Evolutionary conservation across 2,329 filamentous ascomycete species (phyloP).

Genomic region (Coniosporium tulheliwenetii): DNA sequence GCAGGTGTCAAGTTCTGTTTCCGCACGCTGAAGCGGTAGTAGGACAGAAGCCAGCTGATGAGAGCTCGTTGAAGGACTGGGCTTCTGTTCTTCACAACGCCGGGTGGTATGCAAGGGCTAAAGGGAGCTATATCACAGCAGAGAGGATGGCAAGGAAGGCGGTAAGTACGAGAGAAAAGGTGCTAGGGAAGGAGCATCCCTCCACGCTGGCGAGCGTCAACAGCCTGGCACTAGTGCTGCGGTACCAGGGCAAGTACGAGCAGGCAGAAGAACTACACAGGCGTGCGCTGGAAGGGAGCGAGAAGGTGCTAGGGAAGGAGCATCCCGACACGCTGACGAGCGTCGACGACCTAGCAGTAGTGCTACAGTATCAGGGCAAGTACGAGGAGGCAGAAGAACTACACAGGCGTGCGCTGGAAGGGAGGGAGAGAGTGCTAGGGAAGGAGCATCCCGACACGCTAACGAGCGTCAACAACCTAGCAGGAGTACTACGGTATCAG

Average conservation of each 20-base stretch:
- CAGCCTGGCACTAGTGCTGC: background rate
- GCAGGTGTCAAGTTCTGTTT: constrained; percentile 9
- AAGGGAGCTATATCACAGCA: background rate
- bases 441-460: constrained; percentile 1
- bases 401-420: background rate
- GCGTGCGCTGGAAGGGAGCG: background rate
- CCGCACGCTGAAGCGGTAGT: constrained; percentile 11
- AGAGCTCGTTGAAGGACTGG: background rate
- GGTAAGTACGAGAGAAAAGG: background rate
- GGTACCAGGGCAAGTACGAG: background rate
- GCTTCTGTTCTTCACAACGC: background rate
- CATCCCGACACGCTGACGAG: background rate
- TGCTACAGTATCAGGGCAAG: background rate
- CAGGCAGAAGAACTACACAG: background rate
- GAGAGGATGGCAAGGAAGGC: background rate
- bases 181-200: background rate
- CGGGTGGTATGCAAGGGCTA: background rate
- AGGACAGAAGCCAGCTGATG: background rate
- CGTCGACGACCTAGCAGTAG: background rate
- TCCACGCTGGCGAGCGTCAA: background rate
- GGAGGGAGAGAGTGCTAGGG: background rate
- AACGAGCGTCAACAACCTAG: background rate
- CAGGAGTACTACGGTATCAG: too few relatives aligned
- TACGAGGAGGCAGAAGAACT: background rate
- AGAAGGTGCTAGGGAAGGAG: constrained; percentile 1